Percentiles rank a stretch among this genome's conserved stretches.
These are phyloP conservation scores for Clavispora asparagi DNA, from an alignment of 805 yeast genomes.

Conservation along the genomic window DNA sequence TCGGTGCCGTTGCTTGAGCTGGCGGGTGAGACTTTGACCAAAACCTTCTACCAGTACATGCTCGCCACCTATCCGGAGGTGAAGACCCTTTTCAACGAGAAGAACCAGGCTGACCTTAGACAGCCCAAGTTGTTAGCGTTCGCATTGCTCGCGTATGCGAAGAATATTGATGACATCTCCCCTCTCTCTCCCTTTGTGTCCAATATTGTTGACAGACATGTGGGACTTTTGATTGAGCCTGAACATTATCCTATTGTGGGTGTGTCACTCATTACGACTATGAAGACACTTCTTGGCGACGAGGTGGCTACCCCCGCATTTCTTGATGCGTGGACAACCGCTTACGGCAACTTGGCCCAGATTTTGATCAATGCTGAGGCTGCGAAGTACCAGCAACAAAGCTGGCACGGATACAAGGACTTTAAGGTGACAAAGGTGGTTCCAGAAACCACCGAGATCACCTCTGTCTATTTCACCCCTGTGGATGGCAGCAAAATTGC, in stretches of 20 bases:
- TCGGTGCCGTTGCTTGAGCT: constrained; percentile 53
- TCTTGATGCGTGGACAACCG: constrained; percentile 58
- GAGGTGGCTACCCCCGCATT: constrained; percentile 55
- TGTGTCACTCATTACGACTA: constrained; percentile 46
- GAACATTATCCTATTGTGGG: constrained; percentile 70
- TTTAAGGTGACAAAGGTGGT: constrained; percentile 41
- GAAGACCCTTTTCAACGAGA: constrained; percentile 53
- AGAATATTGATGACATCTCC: constrained; percentile 53
- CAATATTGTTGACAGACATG: constrained; percentile 61
- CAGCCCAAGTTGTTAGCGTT: constrained; percentile 65
- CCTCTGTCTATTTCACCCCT: constrained; percentile 43
- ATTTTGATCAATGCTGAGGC: constrained; percentile 53
- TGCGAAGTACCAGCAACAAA: constrained; percentile 34
- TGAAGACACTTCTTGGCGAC: constrained; percentile 50
- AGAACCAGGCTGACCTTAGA: constrained; percentile 48
- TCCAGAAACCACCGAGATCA: constrained; percentile 43
- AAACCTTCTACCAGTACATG: constrained; percentile 53
- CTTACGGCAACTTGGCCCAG: constrained; percentile 61
- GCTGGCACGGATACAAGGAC: constrained; percentile 56
- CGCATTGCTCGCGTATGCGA: constrained; percentile 57
- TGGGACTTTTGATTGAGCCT: constrained; percentile 55
- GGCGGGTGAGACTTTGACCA: constrained; percentile 51
- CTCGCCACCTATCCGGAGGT: constrained; percentile 49
- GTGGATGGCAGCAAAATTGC: constrained; percentile 22
- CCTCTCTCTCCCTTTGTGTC: constrained; percentile 50